A percentile compares a stretch with the other conserved stretches of the same genome.
These are phyloP conservation scores for Xylaria acuta DNA, from an alignment of 495 filamentous ascomycete genomes.

Conservation along the genomic window DNA sequence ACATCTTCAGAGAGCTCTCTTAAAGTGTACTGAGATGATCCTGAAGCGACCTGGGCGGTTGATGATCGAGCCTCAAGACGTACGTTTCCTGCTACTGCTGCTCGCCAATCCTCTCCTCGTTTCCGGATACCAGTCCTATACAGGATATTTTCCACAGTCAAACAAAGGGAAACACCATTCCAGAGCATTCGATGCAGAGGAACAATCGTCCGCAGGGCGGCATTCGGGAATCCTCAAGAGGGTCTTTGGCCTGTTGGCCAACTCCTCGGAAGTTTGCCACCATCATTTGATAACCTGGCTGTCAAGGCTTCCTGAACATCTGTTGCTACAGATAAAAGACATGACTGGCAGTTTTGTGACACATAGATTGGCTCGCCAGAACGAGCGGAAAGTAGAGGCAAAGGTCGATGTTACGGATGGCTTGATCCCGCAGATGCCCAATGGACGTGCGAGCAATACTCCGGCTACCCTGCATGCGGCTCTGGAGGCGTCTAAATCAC, in stretches of 20 bases:
- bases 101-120: slow-evolving; percentile 82
- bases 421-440: slow-evolving; percentile 73
- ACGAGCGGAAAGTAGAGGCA: slow-evolving; percentile 67
- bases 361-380: slow-evolving; percentile 77
- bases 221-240: slow-evolving; percentile 89
- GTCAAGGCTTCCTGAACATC: slow-evolving; percentile 69
- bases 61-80: slow-evolving; percentile 71
- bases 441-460: slow-evolving; percentile 63
- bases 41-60: slow-evolving; percentile 83
- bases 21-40: slow-evolving; percentile 84
- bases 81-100: slow-evolving; percentile 83
- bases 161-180: slow-evolving; percentile 38
- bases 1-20: slow-evolving; percentile 70
- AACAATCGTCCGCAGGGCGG: slow-evolving; percentile 38
- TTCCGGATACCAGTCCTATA: slow-evolving; percentile 46
- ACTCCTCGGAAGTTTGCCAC: slow-evolving; percentile 77
- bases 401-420: slow-evolving; percentile 64
- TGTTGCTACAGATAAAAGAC: slow-evolving; percentile 76
- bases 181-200: slow-evolving; percentile 35
- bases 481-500: slow-evolving; percentile 56
- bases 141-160: slow-evolving; percentile 35
- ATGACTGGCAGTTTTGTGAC: slow-evolving; percentile 81
- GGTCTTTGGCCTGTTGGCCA: slow-evolving; percentile 79
- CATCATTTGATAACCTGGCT: slow-evolving; percentile 88
- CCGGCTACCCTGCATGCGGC: slow-evolving; percentile 77